A percentile compares a stretch with the other conserved stretches of the same genome.
phyloP scores from a whole-genome alignment of 176 grass and related monocot genomes.

The Musa troglodytarum region DNA sequence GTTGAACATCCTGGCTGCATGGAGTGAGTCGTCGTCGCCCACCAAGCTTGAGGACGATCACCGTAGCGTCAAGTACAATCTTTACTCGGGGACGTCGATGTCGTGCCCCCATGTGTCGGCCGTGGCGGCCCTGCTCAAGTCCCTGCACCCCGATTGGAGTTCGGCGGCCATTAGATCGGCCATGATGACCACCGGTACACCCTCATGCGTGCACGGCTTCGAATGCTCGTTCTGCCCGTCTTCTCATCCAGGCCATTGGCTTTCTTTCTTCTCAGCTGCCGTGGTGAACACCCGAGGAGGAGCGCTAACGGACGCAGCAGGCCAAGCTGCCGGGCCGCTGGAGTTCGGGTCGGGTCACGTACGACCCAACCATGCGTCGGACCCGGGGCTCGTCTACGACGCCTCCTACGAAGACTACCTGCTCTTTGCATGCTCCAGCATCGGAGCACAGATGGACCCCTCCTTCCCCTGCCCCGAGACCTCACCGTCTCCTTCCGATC shows the following conservation, averaged over 20 bases:
- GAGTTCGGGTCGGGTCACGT: slow-evolving; percentile 79
- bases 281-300: slow-evolving; percentile 31
- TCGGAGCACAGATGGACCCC: slow-evolving; percentile 44
- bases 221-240: background rate
- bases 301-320: slow-evolving; percentile 44
- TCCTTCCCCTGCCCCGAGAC: slow-evolving; percentile 46
- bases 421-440: slow-evolving; percentile 56
- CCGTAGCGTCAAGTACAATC: slow-evolving; percentile 80
- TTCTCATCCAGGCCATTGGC: background rate
- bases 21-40: slow-evolving; percentile 77
- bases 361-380: slow-evolving; percentile 56
- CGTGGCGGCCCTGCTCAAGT: slow-evolving; percentile 48
- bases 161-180: slow-evolving; percentile 72
- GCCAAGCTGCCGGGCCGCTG: slow-evolving; percentile 40
- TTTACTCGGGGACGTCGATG: slow-evolving; percentile 90
- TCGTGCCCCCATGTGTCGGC: slow-evolving; percentile 87
- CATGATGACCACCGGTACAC: slow-evolving; percentile 87
- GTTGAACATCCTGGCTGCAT: slow-evolving; percentile 90
- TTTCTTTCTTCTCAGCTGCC: slow-evolving; percentile 30
- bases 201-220: background rate
- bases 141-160: slow-evolving; percentile 72
- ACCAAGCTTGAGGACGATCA: slow-evolving; percentile 76
- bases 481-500: slow-evolving; percentile 30
- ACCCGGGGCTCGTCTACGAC: slow-evolving; percentile 85
- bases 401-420: slow-evolving; percentile 78